Percentiles rank a stretch among this genome's conserved stretches.
These are phyloP conservation scores for Casuarina glauca DNA, from an alignment of 306 rosid genomes.

Conservation along the genomic window DNA sequence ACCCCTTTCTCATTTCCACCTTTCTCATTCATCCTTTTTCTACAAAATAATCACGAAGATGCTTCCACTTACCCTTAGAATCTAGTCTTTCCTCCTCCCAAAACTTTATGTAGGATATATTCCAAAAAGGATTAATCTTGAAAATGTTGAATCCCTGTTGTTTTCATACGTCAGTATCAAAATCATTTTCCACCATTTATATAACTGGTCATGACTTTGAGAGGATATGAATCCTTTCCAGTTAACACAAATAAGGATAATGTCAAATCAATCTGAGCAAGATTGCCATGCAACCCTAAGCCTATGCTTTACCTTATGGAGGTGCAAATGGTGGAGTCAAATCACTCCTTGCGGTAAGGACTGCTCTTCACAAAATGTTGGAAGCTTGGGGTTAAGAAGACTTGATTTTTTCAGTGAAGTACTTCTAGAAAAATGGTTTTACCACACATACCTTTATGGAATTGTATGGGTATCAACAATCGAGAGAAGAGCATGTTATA, in stretches of 20 bases:
- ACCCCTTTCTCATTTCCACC: not conserved
- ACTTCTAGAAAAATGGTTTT: not conserved
- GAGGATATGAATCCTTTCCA: not conserved
- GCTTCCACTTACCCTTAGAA: not conserved
- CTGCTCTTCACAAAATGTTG: not conserved
- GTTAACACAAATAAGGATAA: not conserved
- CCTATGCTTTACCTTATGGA: not conserved
- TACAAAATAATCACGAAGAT: not conserved
- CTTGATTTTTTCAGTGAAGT: not conserved
- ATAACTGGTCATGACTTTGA: not conserved
- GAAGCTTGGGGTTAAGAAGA: not conserved
- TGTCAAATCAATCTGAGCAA: not conserved
- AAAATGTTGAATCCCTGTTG: not conserved
- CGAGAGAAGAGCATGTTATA: not conserved
- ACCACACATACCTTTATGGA: not conserved
- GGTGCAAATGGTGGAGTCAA: not conserved
- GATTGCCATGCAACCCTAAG: not conserved
- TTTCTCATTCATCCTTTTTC: not conserved
- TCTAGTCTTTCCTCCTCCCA: not conserved
- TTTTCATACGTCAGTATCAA: not conserved
- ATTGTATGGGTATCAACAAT: not conserved
- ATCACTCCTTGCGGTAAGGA: not conserved
- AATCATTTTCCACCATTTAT: not conserved
- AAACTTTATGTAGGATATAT: not conserved
- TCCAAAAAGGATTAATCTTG: not conserved